Evolutionary conservation across 306 rosid species (phyloP).

Genomic region (Morella rubra): DNA sequence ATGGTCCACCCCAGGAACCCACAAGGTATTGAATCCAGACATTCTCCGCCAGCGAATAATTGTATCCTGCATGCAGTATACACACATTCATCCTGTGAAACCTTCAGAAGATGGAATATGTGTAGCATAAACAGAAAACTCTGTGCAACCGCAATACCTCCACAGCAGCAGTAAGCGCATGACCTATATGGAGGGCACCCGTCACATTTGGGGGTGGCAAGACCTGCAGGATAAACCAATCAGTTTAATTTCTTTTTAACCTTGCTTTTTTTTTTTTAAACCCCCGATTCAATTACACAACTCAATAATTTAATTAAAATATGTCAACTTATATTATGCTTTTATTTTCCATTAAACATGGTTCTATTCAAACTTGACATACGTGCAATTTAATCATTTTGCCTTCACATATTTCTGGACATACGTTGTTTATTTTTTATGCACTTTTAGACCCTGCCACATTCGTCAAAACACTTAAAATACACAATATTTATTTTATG

Average conservation of each 20-base stretch:
- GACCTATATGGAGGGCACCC: conserved; percentile 96
- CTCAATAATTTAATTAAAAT: background rate
- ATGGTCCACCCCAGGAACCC: conserved; percentile 99
- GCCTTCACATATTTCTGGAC: background rate
- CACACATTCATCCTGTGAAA: conserved; percentile 12
- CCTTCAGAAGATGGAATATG: conserved; percentile 3
- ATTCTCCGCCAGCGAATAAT: conserved; percentile 94
- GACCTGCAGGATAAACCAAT: conserved; percentile 51
- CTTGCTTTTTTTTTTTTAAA: too few species aligned
- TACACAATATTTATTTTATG: background rate
- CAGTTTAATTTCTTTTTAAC: too few species aligned
- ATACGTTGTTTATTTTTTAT: background rate
- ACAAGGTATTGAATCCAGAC: conserved; percentile 88
- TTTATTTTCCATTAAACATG: background rate
- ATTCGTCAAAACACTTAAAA: background rate
- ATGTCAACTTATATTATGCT: background rate
- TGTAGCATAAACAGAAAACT: conserved; percentile 16
- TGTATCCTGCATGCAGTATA: conserved; percentile 66
- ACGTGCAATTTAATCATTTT: background rate
- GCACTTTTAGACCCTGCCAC: background rate
- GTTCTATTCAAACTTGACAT: background rate
- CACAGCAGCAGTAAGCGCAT: conserved; percentile 90
- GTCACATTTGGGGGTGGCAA: conserved; percentile 97
- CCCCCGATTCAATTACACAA: background rate
- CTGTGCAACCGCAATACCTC: conserved; percentile 50